Conservation (phyloP, 2,329 filamentous ascomycete species). For the Colletotrichum karsti region DNA sequence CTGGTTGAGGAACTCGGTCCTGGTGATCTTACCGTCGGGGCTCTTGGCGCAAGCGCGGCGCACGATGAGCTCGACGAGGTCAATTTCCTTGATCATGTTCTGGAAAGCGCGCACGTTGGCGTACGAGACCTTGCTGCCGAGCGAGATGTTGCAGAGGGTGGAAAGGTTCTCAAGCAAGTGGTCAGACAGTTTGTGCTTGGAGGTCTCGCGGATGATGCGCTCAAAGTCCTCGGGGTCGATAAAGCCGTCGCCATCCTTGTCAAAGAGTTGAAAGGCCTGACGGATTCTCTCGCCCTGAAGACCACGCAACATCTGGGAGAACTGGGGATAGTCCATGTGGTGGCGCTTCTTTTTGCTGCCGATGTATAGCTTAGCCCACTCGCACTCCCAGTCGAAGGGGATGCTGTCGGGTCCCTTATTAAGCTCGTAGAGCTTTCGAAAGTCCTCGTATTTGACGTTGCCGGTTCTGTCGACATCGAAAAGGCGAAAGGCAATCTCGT, state of each 20-base stretch:
- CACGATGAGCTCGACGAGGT: constrained; percentile 93
- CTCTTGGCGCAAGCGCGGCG: constrained; percentile 87
- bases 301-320: constrained; percentile 96
- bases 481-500: constrained; percentile 96
- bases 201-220: constrained; percentile 93
- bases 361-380: constrained; percentile 96
- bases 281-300: constrained; percentile 95
- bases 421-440: constrained; percentile 84
- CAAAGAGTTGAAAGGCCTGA: constrained; percentile 92
- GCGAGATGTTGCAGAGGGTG: constrained; percentile 93
- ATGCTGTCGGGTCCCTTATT: constrained; percentile 89
- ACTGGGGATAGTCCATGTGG: constrained; percentile 93
- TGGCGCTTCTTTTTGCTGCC: constrained; percentile 89
- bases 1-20: constrained; percentile 93
- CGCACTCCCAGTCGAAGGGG: constrained; percentile 96
- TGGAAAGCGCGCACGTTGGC: constrained; percentile 97
- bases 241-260: constrained; percentile 91
- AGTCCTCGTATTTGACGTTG: constrained; percentile 87
- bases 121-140: constrained; percentile 93
- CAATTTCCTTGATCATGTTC: constrained; percentile 98
- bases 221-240: constrained; percentile 97
- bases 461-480: constrained; percentile 90
- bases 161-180: constrained; percentile 91
- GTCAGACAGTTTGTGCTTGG: constrained; percentile 96
- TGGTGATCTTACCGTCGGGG: constrained; percentile 89